A percentile compares a stretch with the other conserved stretches of the same genome.
These are phyloP conservation scores for Fusarium sp. DNA, from an alignment of 2,329 filamentous ascomycete genomes.

Conservation along the genomic window DNA sequence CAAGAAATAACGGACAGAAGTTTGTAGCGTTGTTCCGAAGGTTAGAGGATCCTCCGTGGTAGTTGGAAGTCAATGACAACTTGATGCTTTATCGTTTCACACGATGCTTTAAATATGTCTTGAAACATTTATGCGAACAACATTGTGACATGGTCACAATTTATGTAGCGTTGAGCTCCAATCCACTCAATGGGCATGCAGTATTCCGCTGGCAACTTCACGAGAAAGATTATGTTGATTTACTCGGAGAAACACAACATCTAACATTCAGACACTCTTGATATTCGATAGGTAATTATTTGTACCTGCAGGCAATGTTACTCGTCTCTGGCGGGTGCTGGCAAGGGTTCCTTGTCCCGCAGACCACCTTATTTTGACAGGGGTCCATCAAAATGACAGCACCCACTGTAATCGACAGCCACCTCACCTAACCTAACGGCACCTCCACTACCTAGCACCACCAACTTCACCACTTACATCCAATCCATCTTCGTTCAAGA, in stretches of 20 bases:
- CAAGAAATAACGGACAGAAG: conserved; percentile 88
- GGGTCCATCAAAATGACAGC: conserved; percentile 38
- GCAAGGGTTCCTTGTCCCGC: conserved; percentile 31
- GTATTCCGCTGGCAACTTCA: neutral
- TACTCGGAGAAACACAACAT: too few species aligned
- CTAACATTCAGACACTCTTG: neutral
- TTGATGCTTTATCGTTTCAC: neutral
- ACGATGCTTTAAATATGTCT: neutral
- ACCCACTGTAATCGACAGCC: conserved; percentile 40
- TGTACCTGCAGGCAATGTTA: conserved; percentile 16
- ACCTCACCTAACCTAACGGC: conserved; percentile 10
- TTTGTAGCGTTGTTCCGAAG: conserved; percentile 90
- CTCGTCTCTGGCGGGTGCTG: conserved; percentile 7
- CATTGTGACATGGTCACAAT: neutral
- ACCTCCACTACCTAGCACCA: conserved; percentile 25
- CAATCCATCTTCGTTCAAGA: conserved; percentile 36
- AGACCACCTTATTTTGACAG: conserved; percentile 21
- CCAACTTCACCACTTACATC: conserved; percentile 33
- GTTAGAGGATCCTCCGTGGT: conserved; percentile 82
- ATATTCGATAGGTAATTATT: neutral
- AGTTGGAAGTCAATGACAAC: conserved; percentile 29
- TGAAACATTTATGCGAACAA: neutral
- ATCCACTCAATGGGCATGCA: too few species aligned
- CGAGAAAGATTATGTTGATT: neutral
- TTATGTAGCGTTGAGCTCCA: neutral